Conservation (phyloP, 306 rosid species). For the Glycine tomentella region DNA sequence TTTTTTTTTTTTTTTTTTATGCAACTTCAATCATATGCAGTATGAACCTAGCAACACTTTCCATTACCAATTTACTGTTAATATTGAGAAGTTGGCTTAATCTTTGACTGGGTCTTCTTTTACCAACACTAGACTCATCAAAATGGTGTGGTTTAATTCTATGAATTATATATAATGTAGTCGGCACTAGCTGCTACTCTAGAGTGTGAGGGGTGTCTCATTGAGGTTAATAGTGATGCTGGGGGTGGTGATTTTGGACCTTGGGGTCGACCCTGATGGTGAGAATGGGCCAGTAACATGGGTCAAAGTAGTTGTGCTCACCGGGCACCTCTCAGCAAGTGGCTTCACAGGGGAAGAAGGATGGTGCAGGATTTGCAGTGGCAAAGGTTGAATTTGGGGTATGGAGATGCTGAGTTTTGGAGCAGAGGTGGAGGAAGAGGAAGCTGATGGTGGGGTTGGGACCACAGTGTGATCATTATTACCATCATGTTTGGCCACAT, state of each 20-base stretch:
- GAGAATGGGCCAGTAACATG: conserved; percentile 42
- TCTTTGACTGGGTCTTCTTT: background rate
- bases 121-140: conserved; percentile 13
- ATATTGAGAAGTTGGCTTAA: no score
- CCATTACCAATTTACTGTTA: no score
- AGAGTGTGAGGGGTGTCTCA: conserved; percentile 53
- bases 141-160: conserved; percentile 42
- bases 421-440: conserved; percentile 57
- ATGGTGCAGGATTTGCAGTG: conserved; percentile 26
- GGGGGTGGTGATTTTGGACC: conserved; percentile 29
- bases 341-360: conserved; percentile 75
- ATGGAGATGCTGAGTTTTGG: conserved; percentile 29
- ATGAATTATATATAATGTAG: conserved; percentile 23
- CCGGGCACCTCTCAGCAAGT: conserved; percentile 70
- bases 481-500: conserved; percentile 41
- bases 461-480: conserved; percentile 37
- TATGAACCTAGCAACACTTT: background rate
- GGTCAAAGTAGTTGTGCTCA: conserved; percentile 57
- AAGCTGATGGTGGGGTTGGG: conserved; percentile 63
- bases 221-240: conserved; percentile 64
- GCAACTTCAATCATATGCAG: background rate
- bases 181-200: conserved; percentile 16
- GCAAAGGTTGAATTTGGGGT: conserved; percentile 1
- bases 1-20: no score
- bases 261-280: conserved; percentile 36